A percentile compares a stretch with the other conserved stretches of the same genome.
Evolutionary conservation across 352 stramenopile genomes (phyloP).

Genomic region (Lagenidium sp.): DNA sequence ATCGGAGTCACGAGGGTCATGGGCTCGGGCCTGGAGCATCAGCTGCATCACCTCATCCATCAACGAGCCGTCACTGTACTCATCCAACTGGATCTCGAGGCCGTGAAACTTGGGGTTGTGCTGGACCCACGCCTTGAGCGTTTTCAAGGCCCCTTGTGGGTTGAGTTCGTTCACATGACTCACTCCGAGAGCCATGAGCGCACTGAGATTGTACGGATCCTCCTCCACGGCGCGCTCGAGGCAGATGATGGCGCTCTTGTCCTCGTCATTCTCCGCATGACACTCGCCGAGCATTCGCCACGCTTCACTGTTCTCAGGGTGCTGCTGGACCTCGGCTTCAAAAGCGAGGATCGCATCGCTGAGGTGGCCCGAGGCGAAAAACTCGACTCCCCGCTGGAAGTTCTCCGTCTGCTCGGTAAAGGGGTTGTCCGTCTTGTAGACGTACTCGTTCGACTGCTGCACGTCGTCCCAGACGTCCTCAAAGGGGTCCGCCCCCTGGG

Average conservation of each 20-base stretch:
- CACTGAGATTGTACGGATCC: conserved; percentile 93
- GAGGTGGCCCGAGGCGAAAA: conserved; percentile 89
- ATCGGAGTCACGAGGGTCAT: conserved; percentile 69
- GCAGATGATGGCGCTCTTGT: conserved; percentile 94
- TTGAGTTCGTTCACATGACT: conserved; percentile 98
- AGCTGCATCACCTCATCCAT: conserved; percentile 94
- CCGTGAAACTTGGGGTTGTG: conserved; percentile 97
- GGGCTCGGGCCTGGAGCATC: conserved; percentile 86
- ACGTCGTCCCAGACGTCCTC: conserved; percentile 64
- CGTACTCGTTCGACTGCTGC: conserved; percentile 43
- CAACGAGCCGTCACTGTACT: conserved; percentile 84
- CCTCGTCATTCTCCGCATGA: conserved; percentile 95
- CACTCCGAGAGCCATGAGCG: conserved; percentile 89
- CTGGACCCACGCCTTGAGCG: conserved; percentile 93
- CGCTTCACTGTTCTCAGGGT: conserved; percentile 90
- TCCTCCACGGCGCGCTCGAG: conserved; percentile 90
- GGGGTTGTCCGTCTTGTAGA: conserved; percentile 71
- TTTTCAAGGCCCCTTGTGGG: conserved; percentile 87
- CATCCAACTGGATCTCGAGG: conserved; percentile 81
- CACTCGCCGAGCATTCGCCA: conserved; percentile 93
- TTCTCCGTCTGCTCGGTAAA: conserved; percentile 55
- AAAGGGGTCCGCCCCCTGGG: conserved; percentile 59
- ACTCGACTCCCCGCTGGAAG: conserved; percentile 60
- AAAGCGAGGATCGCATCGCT: conserved; percentile 92
- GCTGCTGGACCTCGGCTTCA: conserved; percentile 91